These are phyloP conservation scores for Lactarius evosmus DNA, from an alignment of 768 basidiomycete species.

Conservation along the genomic window DNA sequence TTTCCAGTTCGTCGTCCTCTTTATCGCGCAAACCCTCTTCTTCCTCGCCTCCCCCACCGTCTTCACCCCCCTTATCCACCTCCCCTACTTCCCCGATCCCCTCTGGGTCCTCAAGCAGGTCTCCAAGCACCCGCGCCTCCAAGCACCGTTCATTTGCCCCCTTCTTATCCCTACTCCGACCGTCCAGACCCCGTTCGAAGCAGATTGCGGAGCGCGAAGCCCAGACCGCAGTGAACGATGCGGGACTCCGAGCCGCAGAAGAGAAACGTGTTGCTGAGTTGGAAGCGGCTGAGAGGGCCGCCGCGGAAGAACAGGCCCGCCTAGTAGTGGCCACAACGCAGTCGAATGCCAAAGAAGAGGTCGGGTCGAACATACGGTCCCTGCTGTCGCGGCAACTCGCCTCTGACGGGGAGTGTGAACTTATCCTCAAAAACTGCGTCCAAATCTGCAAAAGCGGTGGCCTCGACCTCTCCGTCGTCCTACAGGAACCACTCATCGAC, in stretches of 20 bases:
- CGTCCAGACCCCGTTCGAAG: background rate
- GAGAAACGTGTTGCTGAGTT: background rate
- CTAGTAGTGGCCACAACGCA: background rate
- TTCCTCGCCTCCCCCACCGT: background rate
- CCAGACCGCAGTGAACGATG: background rate
- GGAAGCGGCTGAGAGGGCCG: background rate
- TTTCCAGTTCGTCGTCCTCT: background rate
- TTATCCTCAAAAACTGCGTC: constrained; percentile 57
- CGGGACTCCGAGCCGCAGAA: background rate
- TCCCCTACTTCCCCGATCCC: background rate
- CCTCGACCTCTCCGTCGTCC: constrained; percentile 49
- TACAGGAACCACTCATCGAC: constrained; percentile 64
- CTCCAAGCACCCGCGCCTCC: background rate
- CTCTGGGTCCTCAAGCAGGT: background rate
- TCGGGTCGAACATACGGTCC: constrained; percentile 14
- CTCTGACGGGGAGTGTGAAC: constrained; percentile 31
- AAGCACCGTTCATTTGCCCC: background rate
- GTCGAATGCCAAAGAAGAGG: background rate
- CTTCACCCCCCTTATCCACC: background rate
- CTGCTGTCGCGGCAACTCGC: constrained; percentile 40
- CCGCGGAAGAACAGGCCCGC: constrained; percentile 1
- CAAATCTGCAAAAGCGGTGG: constrained; percentile 51
- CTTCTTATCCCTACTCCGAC: background rate
- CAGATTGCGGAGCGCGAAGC: background rate
- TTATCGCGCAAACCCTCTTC: background rate